Base-by-base conservation (phyloP, 1,284 basidiomycete genomes). In the Ganoderma boninense region DNA sequence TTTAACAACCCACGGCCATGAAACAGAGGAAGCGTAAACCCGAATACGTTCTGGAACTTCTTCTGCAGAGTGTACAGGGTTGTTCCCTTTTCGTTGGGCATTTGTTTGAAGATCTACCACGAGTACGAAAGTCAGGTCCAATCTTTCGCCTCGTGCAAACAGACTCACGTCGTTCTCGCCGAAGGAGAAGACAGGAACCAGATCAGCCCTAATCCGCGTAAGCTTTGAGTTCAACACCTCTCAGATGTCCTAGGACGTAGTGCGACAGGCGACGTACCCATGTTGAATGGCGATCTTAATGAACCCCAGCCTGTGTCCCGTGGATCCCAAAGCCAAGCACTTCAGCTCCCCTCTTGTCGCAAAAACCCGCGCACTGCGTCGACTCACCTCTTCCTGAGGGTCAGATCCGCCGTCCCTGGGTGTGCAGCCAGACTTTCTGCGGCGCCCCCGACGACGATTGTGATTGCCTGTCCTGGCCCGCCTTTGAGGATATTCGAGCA, bases 371-470 rank as follows among this genome's bases (percentile, higher is more conserved):
- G 10, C 5, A 16, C 13, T 2, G 11, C 7, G 6, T n/a, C 3
- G 40, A 80, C 84, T 38, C 79, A 92, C 88, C 95, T 86, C 81
- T 90, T 91, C 79, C 91, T 87, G 72, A 99, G 82, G 1, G 97
- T 99, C 80, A 99, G 82, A 83, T 99, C 96, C 54, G 95, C 95
- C 23, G 97, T 99, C 20, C 97, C 98, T 0, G 97, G 98, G 76
- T 92, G 94, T 7, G 97, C 97, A 75, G 91, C 93, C 76, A 99
- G 82, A 79, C 94, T 96, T 85, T 99, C 98, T 8, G 97, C 93
- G 0, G 98, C 98, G 16, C 97, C 98, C 2, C 97, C 97, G 0
- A 99, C 94, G 1, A 99, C 97, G 71, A 99, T 99, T 2, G 95
- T 95, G 77, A 98, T 97, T 0, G 95, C 90, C 52, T 85, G 84